Evolutionary conservation across 129 eudicot genomes (phyloP).

Genomic region (Artemisia annua): DNA sequence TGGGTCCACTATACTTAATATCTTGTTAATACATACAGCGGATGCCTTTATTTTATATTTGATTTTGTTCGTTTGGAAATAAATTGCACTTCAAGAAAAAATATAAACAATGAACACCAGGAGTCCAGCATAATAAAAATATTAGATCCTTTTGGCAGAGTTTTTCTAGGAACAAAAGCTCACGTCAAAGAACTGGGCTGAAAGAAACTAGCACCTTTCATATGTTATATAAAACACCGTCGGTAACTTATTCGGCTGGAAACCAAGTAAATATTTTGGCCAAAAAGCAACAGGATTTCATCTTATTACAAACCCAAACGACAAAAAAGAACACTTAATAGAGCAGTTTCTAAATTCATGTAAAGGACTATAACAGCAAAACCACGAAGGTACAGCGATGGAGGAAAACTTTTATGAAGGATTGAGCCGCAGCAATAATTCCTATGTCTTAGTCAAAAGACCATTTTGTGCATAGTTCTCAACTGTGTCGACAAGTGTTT

Average conservation of each 20-base stretch:
- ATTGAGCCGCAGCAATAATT: too few relatives aligned
- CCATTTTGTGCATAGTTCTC: conserved; percentile 57
- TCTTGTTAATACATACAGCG: too few relatives aligned
- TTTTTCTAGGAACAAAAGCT: too few relatives aligned
- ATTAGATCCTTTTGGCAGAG: too few relatives aligned
- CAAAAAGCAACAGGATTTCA: conserved; percentile 20
- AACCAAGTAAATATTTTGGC: neutral
- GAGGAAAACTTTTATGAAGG: too few relatives aligned
- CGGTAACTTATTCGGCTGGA: neutral
- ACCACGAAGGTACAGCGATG: neutral
- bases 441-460: conserved; percentile 37
- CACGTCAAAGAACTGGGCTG: too few relatives aligned
- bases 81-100: too few relatives aligned
- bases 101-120: too few relatives aligned
- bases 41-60: too few relatives aligned
- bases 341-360: neutral
- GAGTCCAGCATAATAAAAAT: too few relatives aligned
- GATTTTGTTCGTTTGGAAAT: too few relatives aligned
- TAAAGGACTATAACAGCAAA: neutral
- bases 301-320: neutral
- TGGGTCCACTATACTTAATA: too few relatives aligned
- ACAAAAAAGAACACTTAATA: neutral
- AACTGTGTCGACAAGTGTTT: conserved; percentile 71
- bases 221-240: neutral
- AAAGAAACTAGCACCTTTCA: neutral